Conservation (phyloP, 352 stramenopile genomes). For the Phytophthora melonis region DNA sequence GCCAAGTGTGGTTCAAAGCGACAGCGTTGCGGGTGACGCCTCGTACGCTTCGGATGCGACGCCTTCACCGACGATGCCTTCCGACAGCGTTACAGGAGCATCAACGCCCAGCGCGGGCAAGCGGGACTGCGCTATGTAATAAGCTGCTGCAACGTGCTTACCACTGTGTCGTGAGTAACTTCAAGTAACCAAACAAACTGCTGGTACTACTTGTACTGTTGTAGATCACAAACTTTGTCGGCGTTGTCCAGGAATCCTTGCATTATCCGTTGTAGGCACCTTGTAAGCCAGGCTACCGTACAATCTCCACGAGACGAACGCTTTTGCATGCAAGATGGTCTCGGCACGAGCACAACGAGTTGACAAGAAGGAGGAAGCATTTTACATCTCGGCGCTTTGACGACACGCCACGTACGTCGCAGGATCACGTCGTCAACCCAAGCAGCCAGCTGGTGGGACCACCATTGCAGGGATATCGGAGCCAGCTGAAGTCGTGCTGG, state of each 20-base stretch:
- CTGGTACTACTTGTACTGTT: not conserved
- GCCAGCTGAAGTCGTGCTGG: not conserved
- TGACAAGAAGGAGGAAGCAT: not conserved
- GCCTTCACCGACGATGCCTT: not conserved
- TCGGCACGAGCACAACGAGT: not conserved
- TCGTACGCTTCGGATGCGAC: slow-evolving; percentile 1
- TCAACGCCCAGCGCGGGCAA: slow-evolving; percentile 13
- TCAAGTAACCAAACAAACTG: slow-evolving; percentile 18
- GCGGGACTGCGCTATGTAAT: slow-evolving; percentile 36
- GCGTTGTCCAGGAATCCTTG: not conserved
- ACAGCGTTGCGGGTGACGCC: slow-evolving; percentile 4
- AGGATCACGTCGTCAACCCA: slow-evolving; percentile 7
- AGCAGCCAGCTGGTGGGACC: slow-evolving; percentile 6
- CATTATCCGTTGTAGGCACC: too few relatives aligned
- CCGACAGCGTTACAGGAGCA: not conserved
- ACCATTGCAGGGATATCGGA: not conserved
- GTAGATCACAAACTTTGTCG: slow-evolving; percentile 11
- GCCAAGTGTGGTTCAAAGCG: not conserved
- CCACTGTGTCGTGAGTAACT: slow-evolving; percentile 10
- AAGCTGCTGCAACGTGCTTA: slow-evolving; percentile 3
- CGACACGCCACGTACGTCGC: slow-evolving; percentile 4
- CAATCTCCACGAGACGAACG: not conserved
- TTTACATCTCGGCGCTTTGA: not conserved
- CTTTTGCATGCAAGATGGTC: not conserved
- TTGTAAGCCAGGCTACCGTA: too few relatives aligned